Evolutionary conservation across 2,329 filamentous ascomycete genomes (phyloP).

Genomic region (Clonostachys chloroleuca): DNA sequence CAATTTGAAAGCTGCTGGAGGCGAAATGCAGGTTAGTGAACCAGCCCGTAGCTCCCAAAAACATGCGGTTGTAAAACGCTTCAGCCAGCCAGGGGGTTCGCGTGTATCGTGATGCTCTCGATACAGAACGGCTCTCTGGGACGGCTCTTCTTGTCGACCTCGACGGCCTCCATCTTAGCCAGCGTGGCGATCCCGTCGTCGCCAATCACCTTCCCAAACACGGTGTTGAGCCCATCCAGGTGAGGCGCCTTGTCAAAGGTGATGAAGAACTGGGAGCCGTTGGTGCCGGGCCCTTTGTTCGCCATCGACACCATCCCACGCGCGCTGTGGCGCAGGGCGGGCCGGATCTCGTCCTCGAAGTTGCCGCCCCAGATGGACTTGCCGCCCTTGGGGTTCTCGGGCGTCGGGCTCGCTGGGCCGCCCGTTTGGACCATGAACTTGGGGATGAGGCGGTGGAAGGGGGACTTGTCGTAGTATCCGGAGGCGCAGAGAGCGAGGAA

Average conservation of each 20-base stretch:
- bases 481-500: constrained; percentile 84
- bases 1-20: too few species aligned
- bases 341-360: constrained; percentile 80
- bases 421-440: constrained; percentile 79
- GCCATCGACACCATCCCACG: constrained; percentile 74
- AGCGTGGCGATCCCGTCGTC: constrained; percentile 62
- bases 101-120: constrained; percentile 68
- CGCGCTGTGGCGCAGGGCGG: constrained; percentile 62
- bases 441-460: constrained; percentile 77
- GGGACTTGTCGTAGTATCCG: constrained; percentile 68
- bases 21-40: not conserved
- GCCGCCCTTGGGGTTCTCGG: constrained; percentile 62
- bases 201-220: constrained; percentile 72
- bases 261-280: constrained; percentile 79
- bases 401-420: constrained; percentile 49
- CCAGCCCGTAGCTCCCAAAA: not conserved
- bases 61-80: not conserved
- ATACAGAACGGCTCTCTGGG: constrained; percentile 65
- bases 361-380: constrained; percentile 68
- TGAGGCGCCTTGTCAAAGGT: constrained; percentile 74
- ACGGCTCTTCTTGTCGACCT: constrained; percentile 74
- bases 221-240: constrained; percentile 78
- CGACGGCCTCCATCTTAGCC: constrained; percentile 65
- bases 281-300: constrained; percentile 70
- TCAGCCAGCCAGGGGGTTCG: constrained; percentile 70